Conservation (phyloP, 768 basidiomycete species). For the Gyrodon lividus region DNA sequence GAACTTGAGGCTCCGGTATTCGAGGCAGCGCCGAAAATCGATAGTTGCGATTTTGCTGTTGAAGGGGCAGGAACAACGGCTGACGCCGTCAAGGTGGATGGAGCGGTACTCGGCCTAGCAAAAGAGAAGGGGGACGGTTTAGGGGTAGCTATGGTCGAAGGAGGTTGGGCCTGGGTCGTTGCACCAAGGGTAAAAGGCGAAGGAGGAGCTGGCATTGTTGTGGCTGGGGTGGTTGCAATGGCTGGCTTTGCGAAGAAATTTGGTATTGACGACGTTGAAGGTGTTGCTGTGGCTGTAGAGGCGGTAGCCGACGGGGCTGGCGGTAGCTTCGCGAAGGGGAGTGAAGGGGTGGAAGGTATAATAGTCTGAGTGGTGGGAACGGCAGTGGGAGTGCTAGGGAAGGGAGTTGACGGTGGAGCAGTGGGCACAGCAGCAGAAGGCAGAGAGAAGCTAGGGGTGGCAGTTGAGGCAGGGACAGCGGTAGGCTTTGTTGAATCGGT, state of each 20-base stretch:
- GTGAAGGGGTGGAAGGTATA: conserved; percentile 7
- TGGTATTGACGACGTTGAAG: conserved; percentile 18
- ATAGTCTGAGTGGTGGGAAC: conserved; percentile 14
- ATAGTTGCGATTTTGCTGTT: conserved; percentile 11
- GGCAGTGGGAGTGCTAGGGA: conserved; percentile 5
- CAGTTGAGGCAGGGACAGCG: neutral
- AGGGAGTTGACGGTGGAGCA: conserved; percentile 15
- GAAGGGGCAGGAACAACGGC: conserved; percentile 5
- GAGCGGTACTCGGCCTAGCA: conserved; percentile 18
- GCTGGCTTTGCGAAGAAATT: conserved; percentile 34
- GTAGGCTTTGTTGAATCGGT: conserved; percentile 9
- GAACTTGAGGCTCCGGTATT: neutral
- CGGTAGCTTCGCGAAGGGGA: conserved; percentile 17
- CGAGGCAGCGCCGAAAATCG: conserved; percentile 19
- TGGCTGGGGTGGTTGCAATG: conserved; percentile 4
- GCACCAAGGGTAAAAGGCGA: conserved; percentile 6
- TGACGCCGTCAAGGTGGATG: conserved; percentile 23
- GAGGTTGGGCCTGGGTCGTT: conserved; percentile 12
- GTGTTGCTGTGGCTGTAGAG: neutral
- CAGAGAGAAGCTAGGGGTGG: conserved; percentile 30
- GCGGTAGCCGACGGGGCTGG: conserved; percentile 7
- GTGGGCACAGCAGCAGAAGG: conserved; percentile 18
- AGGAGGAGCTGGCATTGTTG: neutral
- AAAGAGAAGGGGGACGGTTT: conserved; percentile 14
- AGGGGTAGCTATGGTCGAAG: conserved; percentile 5